Evolutionary conservation across 495 filamentous ascomycete species (phyloP).

Genomic region (Rostrohypoxylon terebratum): DNA sequence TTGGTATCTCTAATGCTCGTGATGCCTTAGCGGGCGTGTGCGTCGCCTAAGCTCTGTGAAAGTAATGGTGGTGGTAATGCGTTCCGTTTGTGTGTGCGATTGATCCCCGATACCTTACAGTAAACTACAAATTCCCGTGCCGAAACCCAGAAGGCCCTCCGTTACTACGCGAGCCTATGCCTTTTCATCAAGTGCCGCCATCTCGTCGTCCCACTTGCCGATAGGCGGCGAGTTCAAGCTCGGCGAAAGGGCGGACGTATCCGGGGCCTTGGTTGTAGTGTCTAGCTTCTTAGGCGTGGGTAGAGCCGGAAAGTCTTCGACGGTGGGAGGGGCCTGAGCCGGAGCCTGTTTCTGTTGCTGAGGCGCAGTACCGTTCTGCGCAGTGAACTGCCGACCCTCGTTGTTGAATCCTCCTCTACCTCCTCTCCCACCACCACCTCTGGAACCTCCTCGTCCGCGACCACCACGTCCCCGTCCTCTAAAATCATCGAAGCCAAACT

Average conservation of each 20-base stretch:
- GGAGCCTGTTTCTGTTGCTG: constrained; percentile 37
- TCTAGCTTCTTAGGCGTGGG: constrained; percentile 52
- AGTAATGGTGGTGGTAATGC: constrained; percentile 22
- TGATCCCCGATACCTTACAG: constrained; percentile 20
- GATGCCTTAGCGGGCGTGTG: constrained; percentile 5
- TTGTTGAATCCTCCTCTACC: constrained; percentile 47
- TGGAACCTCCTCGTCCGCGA: constrained; percentile 44
- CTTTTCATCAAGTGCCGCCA: constrained; percentile 54
- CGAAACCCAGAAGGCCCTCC: neutral
- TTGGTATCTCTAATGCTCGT: constrained; percentile 43
- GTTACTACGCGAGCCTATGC: neutral
- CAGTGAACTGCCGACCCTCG: constrained; percentile 17
- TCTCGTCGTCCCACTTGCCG: constrained; percentile 62
- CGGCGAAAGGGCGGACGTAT: constrained; percentile 28
- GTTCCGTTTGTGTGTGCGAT: constrained; percentile 23
- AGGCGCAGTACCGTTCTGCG: constrained; percentile 39
- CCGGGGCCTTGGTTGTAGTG: constrained; percentile 26
- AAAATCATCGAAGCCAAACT: constrained; percentile 47
- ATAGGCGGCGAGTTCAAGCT: constrained; percentile 45
- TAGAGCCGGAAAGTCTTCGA: constrained; percentile 60
- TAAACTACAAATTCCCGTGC: constrained; percentile 13
- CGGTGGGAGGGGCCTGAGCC: constrained; percentile 34
- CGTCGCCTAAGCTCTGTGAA: constrained; percentile 16
- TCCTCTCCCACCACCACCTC: constrained; percentile 38
- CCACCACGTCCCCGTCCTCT: constrained; percentile 45